A percentile compares a stretch with the other conserved stretches of the same genome.
Evolutionary conservation across 768 basidiomycete species (phyloP).

Genomic region (Candolleomyces efflorescens): DNA sequence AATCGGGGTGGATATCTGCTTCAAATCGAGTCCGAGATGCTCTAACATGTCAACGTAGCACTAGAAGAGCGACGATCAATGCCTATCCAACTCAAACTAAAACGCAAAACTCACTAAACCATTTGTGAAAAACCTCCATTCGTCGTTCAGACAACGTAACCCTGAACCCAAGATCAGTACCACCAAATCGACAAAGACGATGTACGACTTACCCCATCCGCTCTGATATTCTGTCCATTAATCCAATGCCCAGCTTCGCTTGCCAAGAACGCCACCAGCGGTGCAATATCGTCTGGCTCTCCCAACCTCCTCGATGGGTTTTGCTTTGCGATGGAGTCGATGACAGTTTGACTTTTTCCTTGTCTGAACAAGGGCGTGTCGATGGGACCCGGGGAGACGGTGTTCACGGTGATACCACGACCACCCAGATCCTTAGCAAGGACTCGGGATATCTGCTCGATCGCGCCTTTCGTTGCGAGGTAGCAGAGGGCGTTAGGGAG

Average conservation of each 20-base stretch:
- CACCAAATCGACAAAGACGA: no score
- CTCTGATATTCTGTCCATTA: slow-evolving; percentile 53
- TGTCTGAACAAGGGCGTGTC: slow-evolving; percentile 53
- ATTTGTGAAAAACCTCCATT: no score
- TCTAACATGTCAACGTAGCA: no score
- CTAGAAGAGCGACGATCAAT: no score
- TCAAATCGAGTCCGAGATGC: no score
- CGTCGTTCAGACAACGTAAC: no score
- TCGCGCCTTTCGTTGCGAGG: slow-evolving; percentile 52
- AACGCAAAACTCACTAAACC: no score
- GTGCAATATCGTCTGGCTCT: slow-evolving; percentile 48
- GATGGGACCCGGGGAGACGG: slow-evolving; percentile 50
- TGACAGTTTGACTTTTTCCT: slow-evolving; percentile 45
- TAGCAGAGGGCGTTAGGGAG: slow-evolving; percentile 47
- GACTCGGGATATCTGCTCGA: slow-evolving; percentile 55
- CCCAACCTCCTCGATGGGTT: slow-evolving; percentile 46
- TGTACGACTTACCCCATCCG: slow-evolving; percentile 46
- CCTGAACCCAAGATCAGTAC: no score
- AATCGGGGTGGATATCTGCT: no score
- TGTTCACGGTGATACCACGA: slow-evolving; percentile 53
- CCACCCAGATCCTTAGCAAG: slow-evolving; percentile 56
- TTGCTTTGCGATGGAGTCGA: slow-evolving; percentile 40
- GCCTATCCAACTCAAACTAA: no score
- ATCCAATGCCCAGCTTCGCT: slow-evolving; percentile 53
- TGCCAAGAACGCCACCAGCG: slow-evolving; percentile 48